Evolutionary conservation across 768 basidiomycete genomes (phyloP).

Genomic region (Termitomyces sp.): DNA sequence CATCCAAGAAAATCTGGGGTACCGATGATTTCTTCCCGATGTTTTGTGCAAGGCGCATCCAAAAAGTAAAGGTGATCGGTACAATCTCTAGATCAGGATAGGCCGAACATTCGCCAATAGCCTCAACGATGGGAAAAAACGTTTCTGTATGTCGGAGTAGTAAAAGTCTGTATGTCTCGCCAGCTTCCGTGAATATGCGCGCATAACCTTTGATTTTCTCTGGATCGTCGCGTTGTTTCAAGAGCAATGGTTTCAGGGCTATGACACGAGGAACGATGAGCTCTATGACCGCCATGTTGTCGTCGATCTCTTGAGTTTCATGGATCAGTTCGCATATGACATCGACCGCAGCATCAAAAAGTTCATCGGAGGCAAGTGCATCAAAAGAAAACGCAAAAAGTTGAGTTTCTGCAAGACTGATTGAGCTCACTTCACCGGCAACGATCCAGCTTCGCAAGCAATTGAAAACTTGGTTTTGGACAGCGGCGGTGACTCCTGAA

Average conservation of each 20-base stretch:
- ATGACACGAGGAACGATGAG: constrained; percentile 85
- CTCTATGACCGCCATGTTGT: constrained; percentile 86
- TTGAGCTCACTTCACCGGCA: constrained; percentile 74
- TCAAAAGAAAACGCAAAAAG: constrained; percentile 81
- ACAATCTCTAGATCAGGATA: constrained; percentile 94
- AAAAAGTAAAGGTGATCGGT: constrained; percentile 96
- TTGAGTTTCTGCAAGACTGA: constrained; percentile 63
- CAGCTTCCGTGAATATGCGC: constrained; percentile 93
- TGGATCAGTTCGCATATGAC: constrained; percentile 93
- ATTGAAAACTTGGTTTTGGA: constrained; percentile 78
- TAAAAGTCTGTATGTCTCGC: constrained; percentile 89
- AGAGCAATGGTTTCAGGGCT: constrained; percentile 57
- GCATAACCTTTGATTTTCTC: constrained; percentile 89
- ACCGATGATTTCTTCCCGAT: constrained; percentile 73
- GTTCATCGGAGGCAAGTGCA: constrained; percentile 72
- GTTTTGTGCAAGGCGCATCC: constrained; percentile 93
- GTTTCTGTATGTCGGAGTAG: constrained; percentile 86
- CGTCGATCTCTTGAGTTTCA: constrained; percentile 96
- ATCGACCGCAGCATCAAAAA: constrained; percentile 93
- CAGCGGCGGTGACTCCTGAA: constrained; percentile 71
- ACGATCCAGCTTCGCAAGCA: constrained; percentile 85
- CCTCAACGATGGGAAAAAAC: constrained; percentile 93
- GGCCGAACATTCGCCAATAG: constrained; percentile 88
- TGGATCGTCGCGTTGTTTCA: constrained; percentile 62
- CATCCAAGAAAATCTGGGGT: constrained; percentile 71